Evolutionary conservation across 768 basidiomycete species (phyloP).

Genomic region (Mycena vitilis): DNA sequence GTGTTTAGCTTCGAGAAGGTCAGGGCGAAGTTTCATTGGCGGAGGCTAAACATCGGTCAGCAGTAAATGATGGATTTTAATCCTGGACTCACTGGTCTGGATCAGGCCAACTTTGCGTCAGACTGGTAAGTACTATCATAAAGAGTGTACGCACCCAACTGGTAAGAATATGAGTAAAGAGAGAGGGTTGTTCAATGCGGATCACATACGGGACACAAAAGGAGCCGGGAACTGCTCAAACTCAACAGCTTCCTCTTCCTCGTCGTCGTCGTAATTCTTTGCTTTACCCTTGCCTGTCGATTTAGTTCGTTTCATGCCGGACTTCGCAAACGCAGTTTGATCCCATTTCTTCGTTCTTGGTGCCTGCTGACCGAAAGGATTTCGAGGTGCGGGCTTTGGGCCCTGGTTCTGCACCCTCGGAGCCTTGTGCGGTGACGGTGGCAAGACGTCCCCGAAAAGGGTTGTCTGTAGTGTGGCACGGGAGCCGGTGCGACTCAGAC

Average conservation of each 20-base stretch:
- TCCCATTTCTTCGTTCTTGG: slow-evolving; percentile 91
- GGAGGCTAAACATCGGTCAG: slow-evolving; percentile 62
- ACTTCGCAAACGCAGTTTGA: slow-evolving; percentile 86
- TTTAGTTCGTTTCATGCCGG: slow-evolving; percentile 70
- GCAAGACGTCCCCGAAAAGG: slow-evolving; percentile 70
- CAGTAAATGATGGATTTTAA: slow-evolving; percentile 34
- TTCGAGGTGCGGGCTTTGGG: slow-evolving; percentile 56
- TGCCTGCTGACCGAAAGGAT: slow-evolving; percentile 65
- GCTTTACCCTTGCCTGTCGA: slow-evolving; percentile 66
- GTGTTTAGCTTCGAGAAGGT: slow-evolving; percentile 81
- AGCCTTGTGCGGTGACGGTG: slow-evolving; percentile 48
- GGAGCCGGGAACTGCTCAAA: slow-evolving; percentile 91
- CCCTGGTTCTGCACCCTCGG: slow-evolving; percentile 52
- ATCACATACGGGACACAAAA: slow-evolving; percentile 69
- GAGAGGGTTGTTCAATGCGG: slow-evolving; percentile 9
- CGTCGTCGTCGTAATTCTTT: slow-evolving; percentile 59
- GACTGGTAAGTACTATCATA: slow-evolving; percentile 15
- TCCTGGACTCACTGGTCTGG: slow-evolving; percentile 34
- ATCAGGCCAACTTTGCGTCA: neutral
- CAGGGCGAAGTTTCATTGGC: slow-evolving; percentile 81
- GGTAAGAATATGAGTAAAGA: slow-evolving; percentile 26
- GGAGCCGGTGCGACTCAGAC: slow-evolving; percentile 52
- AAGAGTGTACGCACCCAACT: slow-evolving; percentile 64
- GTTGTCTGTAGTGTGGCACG: slow-evolving; percentile 69
- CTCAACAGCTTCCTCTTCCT: slow-evolving; percentile 71